Base-by-base conservation (phyloP, 805 yeast genomes). In the Kregervanrija delftensis region DNA sequence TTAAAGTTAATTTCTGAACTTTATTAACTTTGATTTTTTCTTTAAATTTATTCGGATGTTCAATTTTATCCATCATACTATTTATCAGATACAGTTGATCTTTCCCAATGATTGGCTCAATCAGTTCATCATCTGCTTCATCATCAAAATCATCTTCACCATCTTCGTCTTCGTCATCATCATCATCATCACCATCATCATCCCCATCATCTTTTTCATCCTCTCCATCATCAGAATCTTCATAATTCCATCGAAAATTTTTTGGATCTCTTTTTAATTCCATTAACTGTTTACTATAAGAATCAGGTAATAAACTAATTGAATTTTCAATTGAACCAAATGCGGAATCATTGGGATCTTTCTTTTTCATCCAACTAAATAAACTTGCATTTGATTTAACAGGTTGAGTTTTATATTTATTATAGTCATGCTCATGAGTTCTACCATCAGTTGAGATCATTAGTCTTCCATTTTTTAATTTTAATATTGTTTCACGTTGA, bases 41-140 rank as follows among this genome's bases (percentile, higher is more conserved):
- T 39, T 63, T 55, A 40, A 53, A 61, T 48, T 59, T 60, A 11
- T 63, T 62, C 1, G 70, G 69, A 43, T 67, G 65, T 42, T 73
- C 72, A 42, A 76, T 76, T 48, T 67, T 71, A 12, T 67, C 73
- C 37, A 73, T 66, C 51, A 77, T 59, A 39, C 67, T 64, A 49
- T 74, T 72, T 42, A 76, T 77, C 46, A 76, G 54, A 34, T 65
- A 65, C 39, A 76, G 61, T 49, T 76, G 80, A 11, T 68, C 66
- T 32, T 67, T 67, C 22, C 79, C 79, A 33, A 77, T 75, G 2
- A 77, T 77, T 8, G 73, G 71, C 44, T 67, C 73, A 15, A 68
- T 66, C 44, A 64, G 55, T 45, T 66, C 67, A 40, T 64, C 65
- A 42, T 67, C 71, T 2, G 66, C 59, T 39, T 62, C 70, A 46